Base-by-base conservation (phyloP, 768 basidiomycete genomes). In the Trametes cingulata region DNA sequence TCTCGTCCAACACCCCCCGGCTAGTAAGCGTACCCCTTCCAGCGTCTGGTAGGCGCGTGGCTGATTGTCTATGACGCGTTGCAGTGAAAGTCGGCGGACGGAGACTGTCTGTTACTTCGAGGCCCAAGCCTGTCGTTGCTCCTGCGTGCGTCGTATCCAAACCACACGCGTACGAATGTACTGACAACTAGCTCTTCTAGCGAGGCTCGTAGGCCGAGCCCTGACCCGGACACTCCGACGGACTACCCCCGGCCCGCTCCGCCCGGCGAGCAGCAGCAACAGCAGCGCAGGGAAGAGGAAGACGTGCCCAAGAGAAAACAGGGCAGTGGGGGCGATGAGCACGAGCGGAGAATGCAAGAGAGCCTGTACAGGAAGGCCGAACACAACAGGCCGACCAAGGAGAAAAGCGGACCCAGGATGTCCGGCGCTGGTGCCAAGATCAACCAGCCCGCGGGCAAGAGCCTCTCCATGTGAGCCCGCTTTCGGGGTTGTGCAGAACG, bases 1-100 rank as follows among this genome's bases (percentile, higher is more conserved):
- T 9, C 52, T 63, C 27, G 52, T 52, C 14, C 66, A 65, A 29
- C 66, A 65, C 45, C 58, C 66, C 33, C 66, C 66, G 4, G 66
- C 66, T 1, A 65, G 66, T 67, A 56, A 64, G 66, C 59, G 12
- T 2, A 14, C 9, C 8, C 7, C 24, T 7, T 33, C 9, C 14
- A 36, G 39, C 33, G 25, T 35, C n/a, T n/a, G n/a, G n/a, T 12
- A 15, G 6, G 5, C 10, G n/a, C 40, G 27, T 14, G 13, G 19
- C 10, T 39, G 45, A 52, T 14, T 24, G 19, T 10, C 20, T 15
- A 19, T 52, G 9, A 19, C 25, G n/a, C 42, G 12, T 19, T 46
- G 27, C 53, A 67, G 66, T 67, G 48, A 67, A 65, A 39, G 66
- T 67, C 48, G 66, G 66, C 43, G 66, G 66, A 17, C 66, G 66